Percentiles rank a stretch among this genome's conserved stretches.
Conservation (phyloP, 768 basidiomycete genomes). For the Kwoniella botswanensis region DNA sequence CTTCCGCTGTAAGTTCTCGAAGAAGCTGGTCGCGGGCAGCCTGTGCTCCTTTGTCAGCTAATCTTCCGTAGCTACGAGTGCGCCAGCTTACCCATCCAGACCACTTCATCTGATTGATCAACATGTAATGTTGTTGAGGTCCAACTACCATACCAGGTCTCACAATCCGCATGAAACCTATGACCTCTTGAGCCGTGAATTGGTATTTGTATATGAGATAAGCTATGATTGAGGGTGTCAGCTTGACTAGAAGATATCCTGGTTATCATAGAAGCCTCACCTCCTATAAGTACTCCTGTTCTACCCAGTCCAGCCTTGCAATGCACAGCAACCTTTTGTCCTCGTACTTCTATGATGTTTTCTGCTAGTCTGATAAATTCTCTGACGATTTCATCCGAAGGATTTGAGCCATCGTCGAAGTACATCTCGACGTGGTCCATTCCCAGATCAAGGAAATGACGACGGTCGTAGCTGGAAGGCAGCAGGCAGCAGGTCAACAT, state of each 20-base stretch:
- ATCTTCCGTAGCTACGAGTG: no score
- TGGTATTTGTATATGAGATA: constrained; percentile 99
- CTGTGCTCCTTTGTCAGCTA: constrained; percentile 18
- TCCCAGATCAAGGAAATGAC: constrained; percentile 36
- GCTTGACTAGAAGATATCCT: neutral
- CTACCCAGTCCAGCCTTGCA: constrained; percentile 83
- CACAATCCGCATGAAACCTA: constrained; percentile 97
- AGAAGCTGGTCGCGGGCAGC: constrained; percentile 43
- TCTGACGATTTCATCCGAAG: constrained; percentile 90
- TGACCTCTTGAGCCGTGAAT: constrained; percentile 93
- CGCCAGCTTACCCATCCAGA: constrained; percentile 45
- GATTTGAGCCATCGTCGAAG: constrained; percentile 98
- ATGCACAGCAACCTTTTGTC: constrained; percentile 86
- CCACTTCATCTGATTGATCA: constrained; percentile 54
- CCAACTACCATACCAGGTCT: constrained; percentile 69
- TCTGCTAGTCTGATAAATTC: constrained; percentile 88
- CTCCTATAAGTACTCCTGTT: constrained; percentile 92
- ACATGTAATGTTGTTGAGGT: constrained; percentile 56
- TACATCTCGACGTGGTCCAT: constrained; percentile 66
- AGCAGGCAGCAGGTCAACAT: neutral
- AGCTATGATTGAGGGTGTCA: constrained; percentile 61
- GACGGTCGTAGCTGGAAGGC: constrained; percentile 39
- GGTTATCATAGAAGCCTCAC: constrained; percentile 26
- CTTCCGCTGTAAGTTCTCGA: constrained; percentile 30
- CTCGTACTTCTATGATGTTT: constrained; percentile 68